Percentiles rank a stretch among this genome's conserved stretches.
Evolutionary conservation across 2,329 filamentous ascomycete genomes (phyloP).

Genomic region (Cercospora nicotianae): DNA sequence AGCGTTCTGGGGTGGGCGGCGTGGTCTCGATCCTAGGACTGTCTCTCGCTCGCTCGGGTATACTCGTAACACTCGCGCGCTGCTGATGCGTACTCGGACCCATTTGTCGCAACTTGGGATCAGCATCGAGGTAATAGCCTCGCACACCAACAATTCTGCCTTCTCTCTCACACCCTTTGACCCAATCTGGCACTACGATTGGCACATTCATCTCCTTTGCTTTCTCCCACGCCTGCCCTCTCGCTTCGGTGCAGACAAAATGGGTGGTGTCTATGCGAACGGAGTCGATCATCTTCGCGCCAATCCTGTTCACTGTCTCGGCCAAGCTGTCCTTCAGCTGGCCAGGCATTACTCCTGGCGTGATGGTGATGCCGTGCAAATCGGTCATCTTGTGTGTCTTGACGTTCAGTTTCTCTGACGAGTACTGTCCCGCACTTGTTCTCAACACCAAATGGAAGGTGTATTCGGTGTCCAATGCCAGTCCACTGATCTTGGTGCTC

Average conservation of each 20-base stretch:
- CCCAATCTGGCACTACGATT: constrained; percentile 94
- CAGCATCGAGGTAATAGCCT: constrained; percentile 92
- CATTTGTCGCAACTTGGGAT: constrained; percentile 61
- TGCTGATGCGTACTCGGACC: constrained; percentile 43
- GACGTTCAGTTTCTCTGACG: constrained; percentile 79
- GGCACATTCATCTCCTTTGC: constrained; percentile 97
- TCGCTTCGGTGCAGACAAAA: constrained; percentile 93
- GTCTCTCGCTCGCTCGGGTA: constrained; percentile 34
- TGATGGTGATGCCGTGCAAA: constrained; percentile 90
- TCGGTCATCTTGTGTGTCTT: constrained; percentile 99
- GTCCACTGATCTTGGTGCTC: constrained; percentile 93
- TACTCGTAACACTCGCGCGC: constrained; percentile 32
- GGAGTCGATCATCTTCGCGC: constrained; percentile 83
- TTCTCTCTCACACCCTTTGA: constrained; percentile 92
- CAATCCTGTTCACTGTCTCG: constrained; percentile 79
- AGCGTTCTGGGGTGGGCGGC: constrained; percentile 51
- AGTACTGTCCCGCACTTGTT: constrained; percentile 84
- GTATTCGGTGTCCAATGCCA: constrained; percentile 96
- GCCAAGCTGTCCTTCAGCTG: constrained; percentile 70
- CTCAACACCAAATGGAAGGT: constrained; percentile 88
- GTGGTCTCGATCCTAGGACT: constrained; percentile 53
- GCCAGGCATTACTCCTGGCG: constrained; percentile 78
- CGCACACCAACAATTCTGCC: constrained; percentile 91
- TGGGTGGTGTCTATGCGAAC: constrained; percentile 97
- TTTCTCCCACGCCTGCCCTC: constrained; percentile 90